Conservation (phyloP, 345 rosid genomes). For the Rhodamnia argentea region DNA sequence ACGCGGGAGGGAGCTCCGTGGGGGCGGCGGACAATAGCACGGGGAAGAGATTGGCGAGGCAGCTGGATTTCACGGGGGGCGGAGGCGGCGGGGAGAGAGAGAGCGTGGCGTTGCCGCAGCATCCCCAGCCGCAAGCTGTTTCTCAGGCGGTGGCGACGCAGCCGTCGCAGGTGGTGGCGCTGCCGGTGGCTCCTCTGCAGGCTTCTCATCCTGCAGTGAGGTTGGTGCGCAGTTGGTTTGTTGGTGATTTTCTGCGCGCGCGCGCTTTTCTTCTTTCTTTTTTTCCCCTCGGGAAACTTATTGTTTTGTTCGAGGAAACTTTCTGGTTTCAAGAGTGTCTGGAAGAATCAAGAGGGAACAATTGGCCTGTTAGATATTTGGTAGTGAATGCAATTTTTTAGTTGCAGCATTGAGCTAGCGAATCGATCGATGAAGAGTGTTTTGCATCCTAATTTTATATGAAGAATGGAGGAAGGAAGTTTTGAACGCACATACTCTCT, state of each 20-base stretch:
- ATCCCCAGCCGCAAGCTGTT: slow-evolving; percentile 25
- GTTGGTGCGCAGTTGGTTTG: slow-evolving; percentile 10
- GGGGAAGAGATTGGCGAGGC: slow-evolving; percentile 68
- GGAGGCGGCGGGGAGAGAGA: slow-evolving; percentile 10
- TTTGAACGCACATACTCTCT: not conserved
- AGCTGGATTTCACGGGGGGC: slow-evolving; percentile 72
- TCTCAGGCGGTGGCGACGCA: slow-evolving; percentile 9
- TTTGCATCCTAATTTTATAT: not conserved
- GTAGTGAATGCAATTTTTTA: not conserved
- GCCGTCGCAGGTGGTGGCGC: slow-evolving; percentile 1
- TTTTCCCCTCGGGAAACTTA: not conserved
- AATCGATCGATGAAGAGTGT: not conserved
- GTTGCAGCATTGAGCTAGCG: not conserved
- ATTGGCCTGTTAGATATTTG: not conserved
- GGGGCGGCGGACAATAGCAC: slow-evolving; percentile 25
- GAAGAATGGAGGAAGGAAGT: not conserved
- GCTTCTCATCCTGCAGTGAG: slow-evolving; percentile 32
- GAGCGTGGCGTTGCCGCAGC: slow-evolving; percentile 37
- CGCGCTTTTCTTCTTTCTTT: not conserved
- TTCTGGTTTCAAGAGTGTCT: not conserved
- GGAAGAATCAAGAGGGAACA: not conserved
- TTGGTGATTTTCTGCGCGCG: not conserved
- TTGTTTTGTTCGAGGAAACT: not conserved
- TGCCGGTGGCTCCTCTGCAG: slow-evolving; percentile 10
- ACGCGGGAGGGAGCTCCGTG: slow-evolving; percentile 7